phyloP scores from a whole-genome alignment of 2,329 filamentous ascomycete genomes.

The Mariannaea elegans region DNA sequence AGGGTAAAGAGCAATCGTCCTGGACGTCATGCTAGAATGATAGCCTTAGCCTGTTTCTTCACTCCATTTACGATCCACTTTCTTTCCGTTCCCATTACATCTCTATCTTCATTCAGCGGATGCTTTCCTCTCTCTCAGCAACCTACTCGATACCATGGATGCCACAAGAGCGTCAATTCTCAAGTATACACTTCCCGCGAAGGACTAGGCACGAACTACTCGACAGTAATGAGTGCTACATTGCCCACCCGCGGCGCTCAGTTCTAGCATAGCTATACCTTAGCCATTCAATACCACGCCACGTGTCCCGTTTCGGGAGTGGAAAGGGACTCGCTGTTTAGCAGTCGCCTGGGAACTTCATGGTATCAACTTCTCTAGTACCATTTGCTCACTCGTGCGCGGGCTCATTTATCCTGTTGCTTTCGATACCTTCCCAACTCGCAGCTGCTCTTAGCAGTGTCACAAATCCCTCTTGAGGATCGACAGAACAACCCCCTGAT shows the following conservation, averaged over 20 bases:
- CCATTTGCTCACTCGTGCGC: neutral
- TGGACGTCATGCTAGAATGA: no score
- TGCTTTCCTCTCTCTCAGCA: neutral
- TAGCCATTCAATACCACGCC: neutral
- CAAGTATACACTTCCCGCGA: neutral
- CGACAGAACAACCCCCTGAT: neutral
- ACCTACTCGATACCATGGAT: neutral
- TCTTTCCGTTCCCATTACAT: neutral
- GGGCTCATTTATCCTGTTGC: neutral
- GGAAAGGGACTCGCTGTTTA: conserved; percentile 1
- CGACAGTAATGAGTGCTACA: neutral
- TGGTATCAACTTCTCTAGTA: neutral
- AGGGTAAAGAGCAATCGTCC: no score
- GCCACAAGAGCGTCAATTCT: neutral
- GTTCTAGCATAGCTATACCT: neutral
- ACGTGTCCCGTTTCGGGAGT: neutral
- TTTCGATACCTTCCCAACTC: neutral
- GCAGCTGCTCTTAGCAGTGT: neutral
- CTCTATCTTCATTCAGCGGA: no score
- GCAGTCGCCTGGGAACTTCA: neutral
- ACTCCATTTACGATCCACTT: neutral
- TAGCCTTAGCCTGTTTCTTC: neutral
- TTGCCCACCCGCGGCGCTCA: neutral
- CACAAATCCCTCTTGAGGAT: neutral
- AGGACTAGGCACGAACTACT: neutral